phyloP scores from a whole-genome alignment of 1,284 basidiomycete species.

The Vanrija pseudolonga region DNA sequence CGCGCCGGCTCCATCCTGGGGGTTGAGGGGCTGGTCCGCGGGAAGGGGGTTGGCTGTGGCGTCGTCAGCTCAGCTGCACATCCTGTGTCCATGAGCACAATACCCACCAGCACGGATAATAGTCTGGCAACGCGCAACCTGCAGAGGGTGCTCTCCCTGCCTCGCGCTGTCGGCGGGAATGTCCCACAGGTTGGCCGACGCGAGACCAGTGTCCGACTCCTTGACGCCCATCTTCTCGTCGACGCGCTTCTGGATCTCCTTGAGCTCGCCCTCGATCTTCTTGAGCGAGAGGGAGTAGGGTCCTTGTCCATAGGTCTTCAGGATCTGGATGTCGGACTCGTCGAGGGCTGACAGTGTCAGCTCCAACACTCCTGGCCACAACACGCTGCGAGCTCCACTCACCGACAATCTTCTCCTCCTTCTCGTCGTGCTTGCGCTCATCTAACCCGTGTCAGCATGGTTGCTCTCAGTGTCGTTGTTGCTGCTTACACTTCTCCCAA shows the following conservation, averaged over 20 bases:
- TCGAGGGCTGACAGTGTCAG: slow-evolving; percentile 66
- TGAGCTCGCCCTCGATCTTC: slow-evolving; percentile 87
- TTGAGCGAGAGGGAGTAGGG: slow-evolving; percentile 89
- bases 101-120: slow-evolving; percentile 70
- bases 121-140: slow-evolving; percentile 98
- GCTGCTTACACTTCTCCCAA: slow-evolving; percentile 87
- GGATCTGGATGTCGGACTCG: slow-evolving; percentile 97
- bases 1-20: slow-evolving; percentile 48
- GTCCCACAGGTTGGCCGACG: slow-evolving; percentile 96
- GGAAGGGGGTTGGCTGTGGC: slow-evolving; percentile 59
- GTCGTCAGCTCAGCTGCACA: background rate
- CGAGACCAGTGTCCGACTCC: slow-evolving; percentile 96
- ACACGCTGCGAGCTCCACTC: slow-evolving; percentile 33
- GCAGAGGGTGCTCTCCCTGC: slow-evolving; percentile 88
- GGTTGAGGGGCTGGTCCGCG: slow-evolving; percentile 52
- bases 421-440: slow-evolving; percentile 79
- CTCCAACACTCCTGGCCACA: slow-evolving; percentile 1
- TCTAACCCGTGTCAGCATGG: slow-evolving; percentile 47
- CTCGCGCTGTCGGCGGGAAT: slow-evolving; percentile 72
- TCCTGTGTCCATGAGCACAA: background rate
- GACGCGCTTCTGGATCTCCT: slow-evolving; percentile 93
- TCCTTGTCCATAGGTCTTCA: slow-evolving; percentile 99
- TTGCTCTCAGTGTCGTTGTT: too few relatives aligned
- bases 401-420: slow-evolving; percentile 90
- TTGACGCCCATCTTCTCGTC: slow-evolving; percentile 98